These are phyloP conservation scores for Debaryomyces sp. DNA, from an alignment of 1,139 yeast genomes.

Conservation along the genomic window DNA sequence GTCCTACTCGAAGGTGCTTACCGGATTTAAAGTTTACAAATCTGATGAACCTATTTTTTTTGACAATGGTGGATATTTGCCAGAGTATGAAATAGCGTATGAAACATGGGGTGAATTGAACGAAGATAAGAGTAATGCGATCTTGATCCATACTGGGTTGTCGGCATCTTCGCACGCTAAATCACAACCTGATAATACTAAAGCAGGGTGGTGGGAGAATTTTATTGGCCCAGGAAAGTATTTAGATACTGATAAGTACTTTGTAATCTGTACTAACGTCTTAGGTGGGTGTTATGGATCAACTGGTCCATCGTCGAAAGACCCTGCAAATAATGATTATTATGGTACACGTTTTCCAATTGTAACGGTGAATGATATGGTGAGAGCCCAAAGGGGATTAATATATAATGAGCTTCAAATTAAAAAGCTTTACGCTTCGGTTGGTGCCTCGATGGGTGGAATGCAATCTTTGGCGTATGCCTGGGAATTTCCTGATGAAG, in stretches of 20 bases:
- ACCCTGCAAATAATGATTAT: conserved; percentile 65
- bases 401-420: conserved; percentile 65
- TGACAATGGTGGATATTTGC: conserved; percentile 81
- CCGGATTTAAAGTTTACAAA: conserved; percentile 66
- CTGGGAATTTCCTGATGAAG: conserved; percentile 77
- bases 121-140: conserved; percentile 63
- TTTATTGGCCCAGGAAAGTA: conserved; percentile 85
- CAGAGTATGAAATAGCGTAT: conserved; percentile 78
- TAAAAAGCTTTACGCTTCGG: conserved; percentile 67
- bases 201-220: conserved; percentile 95
- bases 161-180: conserved; percentile 96
- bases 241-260: conserved; percentile 78
- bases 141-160: conserved; percentile 84
- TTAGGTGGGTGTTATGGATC: conserved; percentile 95
- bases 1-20: conserved; percentile 66
- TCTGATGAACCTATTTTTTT: conserved; percentile 63
- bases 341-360: conserved; percentile 92
- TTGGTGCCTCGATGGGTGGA: conserved; percentile 97
- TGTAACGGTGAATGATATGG: conserved; percentile 85
- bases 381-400: conserved; percentile 79
- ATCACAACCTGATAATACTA: conserved; percentile 69
- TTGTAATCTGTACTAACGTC: conserved; percentile 86
- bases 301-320: conserved; percentile 86
- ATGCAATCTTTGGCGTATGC: conserved; percentile 94
- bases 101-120: conserved; percentile 89